Conservation (phyloP, 768 basidiomycete species). For the Tulasnella sp. region DNA sequence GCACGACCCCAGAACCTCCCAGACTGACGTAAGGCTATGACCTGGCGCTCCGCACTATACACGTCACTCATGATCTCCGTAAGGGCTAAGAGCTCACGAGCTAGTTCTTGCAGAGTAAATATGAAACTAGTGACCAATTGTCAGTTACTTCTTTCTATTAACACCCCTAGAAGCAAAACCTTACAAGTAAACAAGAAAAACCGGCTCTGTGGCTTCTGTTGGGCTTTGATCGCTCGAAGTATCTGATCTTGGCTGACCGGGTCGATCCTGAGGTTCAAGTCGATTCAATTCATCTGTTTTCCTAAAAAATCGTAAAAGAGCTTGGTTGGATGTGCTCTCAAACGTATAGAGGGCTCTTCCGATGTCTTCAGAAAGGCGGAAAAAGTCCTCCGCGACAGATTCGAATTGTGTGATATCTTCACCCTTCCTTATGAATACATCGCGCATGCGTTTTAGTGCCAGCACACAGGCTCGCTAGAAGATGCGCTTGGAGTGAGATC, state of each 20-base stretch:
- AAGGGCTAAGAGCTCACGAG: slow-evolving; percentile 65
- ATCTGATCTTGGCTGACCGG: no score
- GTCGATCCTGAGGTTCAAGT: no score
- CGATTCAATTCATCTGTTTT: background rate
- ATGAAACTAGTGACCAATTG: slow-evolving; percentile 54
- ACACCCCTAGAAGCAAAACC: slow-evolving; percentile 24
- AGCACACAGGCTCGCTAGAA: slow-evolving; percentile 45
- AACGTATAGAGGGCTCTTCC: slow-evolving; percentile 58
- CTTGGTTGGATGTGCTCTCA: slow-evolving; percentile 73
- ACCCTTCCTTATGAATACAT: slow-evolving; percentile 40
- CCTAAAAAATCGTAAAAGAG: slow-evolving; percentile 61
- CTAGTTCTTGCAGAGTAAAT: slow-evolving; percentile 92
- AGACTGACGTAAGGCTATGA: no score
- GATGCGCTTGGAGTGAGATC: background rate
- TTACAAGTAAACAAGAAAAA: slow-evolving; percentile 87
- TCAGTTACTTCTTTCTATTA: background rate
- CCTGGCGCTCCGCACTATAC: no score
- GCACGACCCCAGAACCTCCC: no score
- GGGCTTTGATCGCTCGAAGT: no score
- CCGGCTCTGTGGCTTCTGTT: slow-evolving; percentile 43
- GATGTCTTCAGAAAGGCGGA: slow-evolving; percentile 48
- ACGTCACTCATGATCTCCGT: slow-evolving; percentile 75
- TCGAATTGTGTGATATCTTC: slow-evolving; percentile 22
- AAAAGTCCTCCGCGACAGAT: slow-evolving; percentile 41
- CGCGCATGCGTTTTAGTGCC: slow-evolving; percentile 49